Percentiles rank a stretch among this genome's conserved stretches.
phyloP scores from a whole-genome alignment of 2,329 filamentous ascomycete species.

The Dactylellina haptotyla region DNA sequence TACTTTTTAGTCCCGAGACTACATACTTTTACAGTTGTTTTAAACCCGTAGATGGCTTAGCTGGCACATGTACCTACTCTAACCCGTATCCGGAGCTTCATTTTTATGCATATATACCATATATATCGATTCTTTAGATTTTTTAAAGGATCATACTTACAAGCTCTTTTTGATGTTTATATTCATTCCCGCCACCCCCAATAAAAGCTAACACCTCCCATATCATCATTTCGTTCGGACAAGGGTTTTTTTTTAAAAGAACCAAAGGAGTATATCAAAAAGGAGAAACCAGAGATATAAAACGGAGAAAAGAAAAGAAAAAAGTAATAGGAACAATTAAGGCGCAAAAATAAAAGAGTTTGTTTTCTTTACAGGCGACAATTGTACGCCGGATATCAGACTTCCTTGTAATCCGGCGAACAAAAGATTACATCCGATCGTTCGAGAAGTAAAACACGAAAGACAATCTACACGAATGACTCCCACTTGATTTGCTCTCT shows the following conservation, averaged over 20 bases:
- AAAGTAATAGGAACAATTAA: constrained; percentile 1
- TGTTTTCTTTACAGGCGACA: constrained; percentile 49
- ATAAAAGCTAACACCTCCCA: constrained; percentile 25
- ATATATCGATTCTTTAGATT: not conserved
- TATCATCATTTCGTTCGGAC: constrained; percentile 30
- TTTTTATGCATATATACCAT: constrained; percentile 4
- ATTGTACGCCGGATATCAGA: constrained; percentile 7
- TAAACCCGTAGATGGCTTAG: too few relatives aligned
- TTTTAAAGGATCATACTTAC: constrained; percentile 2
- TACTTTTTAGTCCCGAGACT: too few relatives aligned
- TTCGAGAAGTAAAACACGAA: not conserved
- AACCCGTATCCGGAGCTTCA: not conserved
- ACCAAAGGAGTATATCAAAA: not conserved
- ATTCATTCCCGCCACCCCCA: constrained; percentile 24
- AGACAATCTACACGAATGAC: not conserved
- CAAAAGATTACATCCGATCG: constrained; percentile 15
- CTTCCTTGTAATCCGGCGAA: not conserved
- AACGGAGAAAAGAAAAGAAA: not conserved
- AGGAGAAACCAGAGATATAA: constrained; percentile 9
- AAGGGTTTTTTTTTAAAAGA: constrained; percentile 14
- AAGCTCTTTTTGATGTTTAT: constrained; percentile 23
- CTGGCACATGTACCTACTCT: too few relatives aligned
- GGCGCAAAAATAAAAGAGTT: constrained; percentile 6
- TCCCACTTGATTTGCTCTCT: not conserved
- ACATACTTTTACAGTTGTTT: too few relatives aligned